phyloP scores from a whole-genome alignment of 306 rosid genomes.

The Ceratonia siliqua region DNA sequence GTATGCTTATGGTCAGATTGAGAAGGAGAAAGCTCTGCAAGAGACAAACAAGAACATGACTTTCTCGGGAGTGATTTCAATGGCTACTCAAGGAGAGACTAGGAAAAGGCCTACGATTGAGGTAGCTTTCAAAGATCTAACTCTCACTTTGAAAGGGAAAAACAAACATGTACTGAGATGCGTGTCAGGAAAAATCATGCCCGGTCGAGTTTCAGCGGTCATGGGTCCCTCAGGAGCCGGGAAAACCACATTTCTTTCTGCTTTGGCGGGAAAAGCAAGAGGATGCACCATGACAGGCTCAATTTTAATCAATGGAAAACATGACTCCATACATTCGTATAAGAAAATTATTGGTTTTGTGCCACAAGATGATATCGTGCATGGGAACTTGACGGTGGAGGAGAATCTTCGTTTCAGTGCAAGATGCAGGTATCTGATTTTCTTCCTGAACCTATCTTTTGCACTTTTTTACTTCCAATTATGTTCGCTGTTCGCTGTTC shows the following conservation, averaged over 20 bases:
- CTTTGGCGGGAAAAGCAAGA: constrained; percentile 71
- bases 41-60: constrained; percentile 67
- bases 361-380: constrained; percentile 91
- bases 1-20: constrained; percentile 84
- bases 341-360: constrained; percentile 81
- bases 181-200: constrained; percentile 70
- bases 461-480: not conserved
- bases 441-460: not conserved
- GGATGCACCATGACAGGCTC: constrained; percentile 70
- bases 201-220: constrained; percentile 83
- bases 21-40: constrained; percentile 86
- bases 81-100: constrained; percentile 62
- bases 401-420: constrained; percentile 88
- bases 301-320: constrained; percentile 67
- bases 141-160: constrained; percentile 74
- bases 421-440: constrained; percentile 72
- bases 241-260: constrained; percentile 85
- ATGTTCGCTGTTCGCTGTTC: not conserved
- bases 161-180: constrained; percentile 61
- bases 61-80: constrained; percentile 75
- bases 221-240: constrained; percentile 97
- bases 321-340: constrained; percentile 63
- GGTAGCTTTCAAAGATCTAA: constrained; percentile 70
- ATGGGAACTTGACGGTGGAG: constrained; percentile 87
- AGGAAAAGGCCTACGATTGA: constrained; percentile 71